Base-by-base conservation (phyloP, 2,329 filamentous ascomycete genomes). In the Hypomyces perniciosus region DNA sequence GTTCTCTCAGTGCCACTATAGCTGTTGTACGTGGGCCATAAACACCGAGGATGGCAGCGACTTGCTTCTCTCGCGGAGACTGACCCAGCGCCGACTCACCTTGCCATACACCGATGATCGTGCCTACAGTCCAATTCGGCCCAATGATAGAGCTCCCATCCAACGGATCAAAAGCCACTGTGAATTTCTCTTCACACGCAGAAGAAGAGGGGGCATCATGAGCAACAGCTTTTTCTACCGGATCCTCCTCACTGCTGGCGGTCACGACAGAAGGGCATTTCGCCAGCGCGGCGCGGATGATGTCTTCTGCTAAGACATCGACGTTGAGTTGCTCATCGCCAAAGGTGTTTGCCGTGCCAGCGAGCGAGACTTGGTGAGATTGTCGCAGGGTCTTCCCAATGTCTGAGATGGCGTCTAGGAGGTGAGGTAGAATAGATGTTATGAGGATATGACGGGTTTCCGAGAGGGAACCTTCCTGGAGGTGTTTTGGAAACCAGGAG, bases 111-210 rank as follows among this genome's bases (percentile, higher is more conserved):
- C 81, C 80, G 12, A 83, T 65, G 53, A 85, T 84, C 43, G 79
- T 75, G 26, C 78, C 78, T 7, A 81, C 78, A 1, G 75, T 71
- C 78, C 78, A 81, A 59, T 81, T 81, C 1, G 78, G 71, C 1
- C 70, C 75, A 40, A 81, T 79, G 58, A 81, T 81, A 54, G 78
- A 83, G 62, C 77, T 81, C 8, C 81, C 81, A 56, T 85, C 81
- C 0, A 85, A 72, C 0, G 81, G 81, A 57, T 85, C 81, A 57
- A 84, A 85, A 0, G 79, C 80, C 7, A 83, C 65, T 0, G 80
- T 76, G 64, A 84, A 84, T 29, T 66, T 60, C 57, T 81, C 76
- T 6, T 47, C 31, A 3, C 51, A 26, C 1, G 50, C 28, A 1
- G 40, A 26, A 6, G 42, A 40, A 29, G n/a, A 37, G 2, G 9